phyloP scores from a whole-genome alignment of 768 basidiomycete genomes.

The Leccinum rimulosum region DNA sequence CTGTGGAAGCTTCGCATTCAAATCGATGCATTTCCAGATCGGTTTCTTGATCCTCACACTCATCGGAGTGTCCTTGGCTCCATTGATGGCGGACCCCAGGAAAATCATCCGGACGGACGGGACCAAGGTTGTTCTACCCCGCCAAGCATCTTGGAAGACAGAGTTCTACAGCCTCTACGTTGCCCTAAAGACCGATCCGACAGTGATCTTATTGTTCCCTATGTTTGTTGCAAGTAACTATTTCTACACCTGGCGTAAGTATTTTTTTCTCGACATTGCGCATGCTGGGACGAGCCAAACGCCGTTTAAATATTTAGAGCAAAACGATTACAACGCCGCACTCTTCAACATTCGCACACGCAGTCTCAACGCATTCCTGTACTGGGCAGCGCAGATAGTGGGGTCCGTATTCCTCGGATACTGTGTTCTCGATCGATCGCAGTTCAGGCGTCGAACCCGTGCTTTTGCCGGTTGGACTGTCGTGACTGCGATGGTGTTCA shows the following conservation, averaged over 20 bases:
- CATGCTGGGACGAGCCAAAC: conserved; percentile 2
- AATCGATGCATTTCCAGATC: conserved; percentile 46
- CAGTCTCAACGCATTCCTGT: conserved; percentile 75
- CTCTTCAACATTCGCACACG: conserved; percentile 80
- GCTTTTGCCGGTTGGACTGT: conserved; percentile 70
- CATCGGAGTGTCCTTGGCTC: conserved; percentile 63
- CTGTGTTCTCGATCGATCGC: conserved; percentile 57
- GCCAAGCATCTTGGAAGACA: conserved; percentile 74
- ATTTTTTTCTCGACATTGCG: background rate
- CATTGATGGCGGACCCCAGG: conserved; percentile 68
- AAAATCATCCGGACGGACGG: conserved; percentile 77
- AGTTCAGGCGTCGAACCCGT: conserved; percentile 59
- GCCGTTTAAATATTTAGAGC: conserved; percentile 34
- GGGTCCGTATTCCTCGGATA: conserved; percentile 69
- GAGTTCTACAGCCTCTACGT: conserved; percentile 71
- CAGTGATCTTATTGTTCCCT: conserved; percentile 74
- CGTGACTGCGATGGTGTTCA: conserved; percentile 61
- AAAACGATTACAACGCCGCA: conserved; percentile 70
- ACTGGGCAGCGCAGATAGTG: conserved; percentile 78
- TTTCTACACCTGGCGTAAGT: conserved; percentile 83
- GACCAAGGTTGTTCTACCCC: conserved; percentile 56
- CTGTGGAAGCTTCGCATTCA: background rate
- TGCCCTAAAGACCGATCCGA: conserved; percentile 66
- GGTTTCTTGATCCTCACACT: conserved; percentile 71
- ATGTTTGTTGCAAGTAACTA: conserved; percentile 86